Evolutionary conservation across 805 yeast species (phyloP).

Genomic region (Hanseniaspora jakobsenii): DNA sequence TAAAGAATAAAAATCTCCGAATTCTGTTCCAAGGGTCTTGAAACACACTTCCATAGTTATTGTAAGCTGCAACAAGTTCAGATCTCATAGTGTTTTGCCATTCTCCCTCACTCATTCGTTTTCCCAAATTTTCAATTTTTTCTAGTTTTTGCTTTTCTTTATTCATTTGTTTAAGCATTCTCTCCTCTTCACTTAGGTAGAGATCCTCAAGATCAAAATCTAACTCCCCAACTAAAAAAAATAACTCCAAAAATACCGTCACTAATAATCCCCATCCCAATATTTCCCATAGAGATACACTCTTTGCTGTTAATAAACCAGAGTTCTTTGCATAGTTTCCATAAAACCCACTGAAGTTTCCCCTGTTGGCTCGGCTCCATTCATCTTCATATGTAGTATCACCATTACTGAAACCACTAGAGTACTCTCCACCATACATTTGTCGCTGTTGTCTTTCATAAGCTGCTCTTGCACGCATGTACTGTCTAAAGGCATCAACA

Average conservation of each 20-base stretch:
- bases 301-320: neutral
- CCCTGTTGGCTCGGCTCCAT: too few relatives aligned
- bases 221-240: slow-evolving; percentile 2
- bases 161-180: too few relatives aligned
- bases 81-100: slow-evolving; percentile 3
- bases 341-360: neutral
- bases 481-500: neutral
- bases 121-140: too few relatives aligned
- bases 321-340: neutral
- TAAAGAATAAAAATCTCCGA: slow-evolving; percentile 8
- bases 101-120: too few relatives aligned
- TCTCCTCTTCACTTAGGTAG: neutral
- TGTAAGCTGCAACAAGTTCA: slow-evolving; percentile 6
- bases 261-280: slow-evolving; percentile 1
- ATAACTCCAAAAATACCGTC: neutral
- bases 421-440: neutral
- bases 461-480: slow-evolving; percentile 7
- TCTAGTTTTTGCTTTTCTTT: neutral
- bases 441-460: neutral
- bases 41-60: neutral
- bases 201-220: too few relatives aligned
- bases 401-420: neutral
- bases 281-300: neutral
- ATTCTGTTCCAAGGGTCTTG: slow-evolving; percentile 10
- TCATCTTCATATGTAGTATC: too few relatives aligned